phyloP scores from a whole-genome alignment of 2,329 filamentous ascomycete species.

The Fusarium ambrosium region DNA sequence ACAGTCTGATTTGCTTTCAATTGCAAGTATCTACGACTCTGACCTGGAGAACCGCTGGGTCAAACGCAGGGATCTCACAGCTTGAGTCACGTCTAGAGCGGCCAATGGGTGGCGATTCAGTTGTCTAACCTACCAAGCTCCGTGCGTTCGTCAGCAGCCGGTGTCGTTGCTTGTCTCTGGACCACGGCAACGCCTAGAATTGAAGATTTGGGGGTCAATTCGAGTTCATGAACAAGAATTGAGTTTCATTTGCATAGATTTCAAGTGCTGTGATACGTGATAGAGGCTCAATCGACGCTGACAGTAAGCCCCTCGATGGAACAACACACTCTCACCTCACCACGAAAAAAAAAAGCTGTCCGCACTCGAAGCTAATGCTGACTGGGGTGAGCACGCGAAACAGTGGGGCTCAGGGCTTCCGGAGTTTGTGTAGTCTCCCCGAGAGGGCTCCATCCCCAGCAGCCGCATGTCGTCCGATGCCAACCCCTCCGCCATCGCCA shows the following conservation, averaged over 20 bases:
- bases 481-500: conserved; percentile 14
- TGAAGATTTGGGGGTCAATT: background rate
- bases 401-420: conserved; percentile 8
- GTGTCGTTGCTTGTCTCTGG: conserved; percentile 13
- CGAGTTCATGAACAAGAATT: background rate
- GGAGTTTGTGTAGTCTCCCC: conserved; percentile 35
- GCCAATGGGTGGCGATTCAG: conserved; percentile 26
- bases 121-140: conserved; percentile 30
- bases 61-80: conserved; percentile 21
- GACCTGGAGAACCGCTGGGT: conserved; percentile 22
- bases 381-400: conserved; percentile 11
- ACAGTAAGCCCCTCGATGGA: background rate
- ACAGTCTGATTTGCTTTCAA: background rate
- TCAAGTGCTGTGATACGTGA: background rate
- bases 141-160: conserved; percentile 12
- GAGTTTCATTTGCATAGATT: background rate
- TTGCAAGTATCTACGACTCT: conserved; percentile 11
- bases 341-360: conserved; percentile 10
- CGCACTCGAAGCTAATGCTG: conserved; percentile 30
- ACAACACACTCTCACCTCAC: background rate
- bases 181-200: conserved; percentile 3
- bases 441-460: conserved; percentile 11
- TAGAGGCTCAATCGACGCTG: background rate
- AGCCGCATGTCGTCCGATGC: conserved; percentile 32
- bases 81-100: conserved; percentile 31